These are phyloP conservation scores for Stropharia rugosoannulata DNA, from an alignment of 768 basidiomycete species.

Conservation along the genomic window DNA sequence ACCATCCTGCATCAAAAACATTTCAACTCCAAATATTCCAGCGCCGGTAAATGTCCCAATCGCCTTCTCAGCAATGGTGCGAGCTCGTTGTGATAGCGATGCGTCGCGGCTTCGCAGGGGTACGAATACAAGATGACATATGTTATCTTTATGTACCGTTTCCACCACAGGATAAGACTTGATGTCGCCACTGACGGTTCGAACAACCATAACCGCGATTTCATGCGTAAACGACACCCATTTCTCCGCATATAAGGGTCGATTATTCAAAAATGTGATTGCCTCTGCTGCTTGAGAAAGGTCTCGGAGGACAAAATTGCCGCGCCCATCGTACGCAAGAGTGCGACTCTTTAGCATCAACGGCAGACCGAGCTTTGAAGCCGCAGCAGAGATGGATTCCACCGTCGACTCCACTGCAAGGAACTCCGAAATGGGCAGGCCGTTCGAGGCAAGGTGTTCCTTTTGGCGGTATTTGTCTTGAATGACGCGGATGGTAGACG, in stretches of 20 bases:
- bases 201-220: slow-evolving; percentile 96
- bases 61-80: slow-evolving; percentile 75
- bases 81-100: slow-evolving; percentile 57
- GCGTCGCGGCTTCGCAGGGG: slow-evolving; percentile 70
- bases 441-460: slow-evolving; percentile 70
- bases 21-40: slow-evolving; percentile 96
- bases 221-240: slow-evolving; percentile 90
- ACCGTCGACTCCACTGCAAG: slow-evolving; percentile 52
- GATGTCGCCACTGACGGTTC: slow-evolving; percentile 70
- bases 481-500: slow-evolving; percentile 79
- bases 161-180: slow-evolving; percentile 89
- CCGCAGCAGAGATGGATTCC: slow-evolving; percentile 52
- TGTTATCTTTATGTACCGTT: slow-evolving; percentile 91
- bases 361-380: slow-evolving; percentile 70
- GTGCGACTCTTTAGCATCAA: slow-evolving; percentile 97
- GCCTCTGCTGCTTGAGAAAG: slow-evolving; percentile 50
- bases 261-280: slow-evolving; percentile 51
- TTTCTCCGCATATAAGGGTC: slow-evolving; percentile 90
- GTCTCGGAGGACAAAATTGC: slow-evolving; percentile 78
- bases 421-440: slow-evolving; percentile 62
- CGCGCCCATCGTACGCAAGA: slow-evolving; percentile 93
- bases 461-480: slow-evolving; percentile 82
- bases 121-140: slow-evolving; percentile 91
- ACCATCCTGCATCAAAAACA: slow-evolving; percentile 94
- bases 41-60: slow-evolving; percentile 80